These are phyloP conservation scores for Plasmodium malariae DNA, from an alignment of 169 alveolate species.

Conservation along the genomic window DNA sequence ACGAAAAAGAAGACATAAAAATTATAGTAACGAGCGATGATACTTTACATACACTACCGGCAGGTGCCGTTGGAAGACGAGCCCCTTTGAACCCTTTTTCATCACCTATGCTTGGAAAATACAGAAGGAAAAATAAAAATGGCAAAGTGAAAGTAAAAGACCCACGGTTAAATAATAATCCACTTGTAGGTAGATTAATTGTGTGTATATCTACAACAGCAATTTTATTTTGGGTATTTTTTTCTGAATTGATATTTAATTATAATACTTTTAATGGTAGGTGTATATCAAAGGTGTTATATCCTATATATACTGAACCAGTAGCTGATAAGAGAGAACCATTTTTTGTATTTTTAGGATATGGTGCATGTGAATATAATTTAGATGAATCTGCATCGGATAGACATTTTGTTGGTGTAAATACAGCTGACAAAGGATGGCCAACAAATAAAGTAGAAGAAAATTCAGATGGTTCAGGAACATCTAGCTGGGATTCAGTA, in stretches of 20 bases:
- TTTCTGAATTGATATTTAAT: slow-evolving; percentile 82
- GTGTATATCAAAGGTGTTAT: slow-evolving; percentile 85
- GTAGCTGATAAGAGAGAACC: slow-evolving; percentile 71
- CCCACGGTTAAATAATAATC: slow-evolving; percentile 80
- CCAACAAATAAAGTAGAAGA: slow-evolving; percentile 81
- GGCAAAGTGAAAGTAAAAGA: slow-evolving; percentile 65
- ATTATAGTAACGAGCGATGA: slow-evolving; percentile 46
- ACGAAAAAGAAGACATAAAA: slow-evolving; percentile 13
- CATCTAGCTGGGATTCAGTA: slow-evolving; percentile 80
- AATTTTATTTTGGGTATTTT: slow-evolving; percentile 77
- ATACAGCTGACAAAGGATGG: slow-evolving; percentile 86
- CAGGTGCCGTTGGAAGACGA: slow-evolving; percentile 78
- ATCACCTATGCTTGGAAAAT: slow-evolving; percentile 44
- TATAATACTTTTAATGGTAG: slow-evolving; percentile 87
- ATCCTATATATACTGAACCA: slow-evolving; percentile 79
- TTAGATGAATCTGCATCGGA: slow-evolving; percentile 76
- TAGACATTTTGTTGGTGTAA: slow-evolving; percentile 80
- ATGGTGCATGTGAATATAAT: slow-evolving; percentile 90
- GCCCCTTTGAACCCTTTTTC: slow-evolving; percentile 79
- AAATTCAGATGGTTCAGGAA: slow-evolving; percentile 67
- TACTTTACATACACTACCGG: slow-evolving; percentile 47
- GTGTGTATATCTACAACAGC: slow-evolving; percentile 76
- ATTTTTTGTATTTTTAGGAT: slow-evolving; percentile 82
- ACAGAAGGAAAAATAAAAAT: slow-evolving; percentile 51
- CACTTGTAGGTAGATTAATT: slow-evolving; percentile 79